phyloP scores from a whole-genome alignment of 805 yeast genomes.

The Candida caryicola region DNA sequence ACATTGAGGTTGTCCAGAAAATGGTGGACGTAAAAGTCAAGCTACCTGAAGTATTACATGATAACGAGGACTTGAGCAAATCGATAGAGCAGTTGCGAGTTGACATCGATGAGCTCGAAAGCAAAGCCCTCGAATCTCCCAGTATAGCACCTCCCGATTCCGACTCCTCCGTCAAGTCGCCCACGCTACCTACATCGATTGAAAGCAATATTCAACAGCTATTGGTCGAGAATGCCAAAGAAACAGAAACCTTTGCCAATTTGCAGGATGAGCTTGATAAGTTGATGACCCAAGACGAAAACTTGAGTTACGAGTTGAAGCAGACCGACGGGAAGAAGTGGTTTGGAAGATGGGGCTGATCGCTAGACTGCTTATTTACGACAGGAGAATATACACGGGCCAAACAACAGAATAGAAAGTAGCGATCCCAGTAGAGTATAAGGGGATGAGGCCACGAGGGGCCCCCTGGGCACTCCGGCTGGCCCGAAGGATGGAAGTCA shows the following conservation, averaged over 20 bases:
- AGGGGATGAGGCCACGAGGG: no score
- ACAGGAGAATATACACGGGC: no score
- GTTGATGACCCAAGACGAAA: conserved; percentile 26
- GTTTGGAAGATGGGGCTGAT: conserved; percentile 30
- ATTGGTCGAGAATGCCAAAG: conserved; percentile 34
- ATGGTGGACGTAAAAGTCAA: conserved; percentile 77
- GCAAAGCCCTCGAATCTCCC: conserved; percentile 25
- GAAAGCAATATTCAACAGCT: conserved; percentile 36
- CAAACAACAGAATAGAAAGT: no score
- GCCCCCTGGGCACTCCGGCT: no score
- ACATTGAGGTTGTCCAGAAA: conserved; percentile 80
- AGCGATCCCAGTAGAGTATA: no score
- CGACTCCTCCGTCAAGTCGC: conserved; percentile 8
- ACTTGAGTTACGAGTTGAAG: conserved; percentile 19
- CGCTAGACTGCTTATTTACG: no score
- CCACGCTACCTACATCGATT: conserved; percentile 28
- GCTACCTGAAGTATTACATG: conserved; percentile 73
- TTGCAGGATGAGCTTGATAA: conserved; percentile 36
- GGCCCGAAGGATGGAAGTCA: no score
- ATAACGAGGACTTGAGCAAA: conserved; percentile 56
- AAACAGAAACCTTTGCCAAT: conserved; percentile 36
- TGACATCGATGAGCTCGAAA: conserved; percentile 41
- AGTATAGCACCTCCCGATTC: conserved; percentile 7
- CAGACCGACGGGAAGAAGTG: conserved; percentile 22
- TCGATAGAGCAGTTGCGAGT: conserved; percentile 36